Percentiles rank a stretch among this genome's conserved stretches.
phyloP scores from a whole-genome alignment of 2,329 filamentous ascomycete species.

The Colletotrichum ledebouriae region DNA sequence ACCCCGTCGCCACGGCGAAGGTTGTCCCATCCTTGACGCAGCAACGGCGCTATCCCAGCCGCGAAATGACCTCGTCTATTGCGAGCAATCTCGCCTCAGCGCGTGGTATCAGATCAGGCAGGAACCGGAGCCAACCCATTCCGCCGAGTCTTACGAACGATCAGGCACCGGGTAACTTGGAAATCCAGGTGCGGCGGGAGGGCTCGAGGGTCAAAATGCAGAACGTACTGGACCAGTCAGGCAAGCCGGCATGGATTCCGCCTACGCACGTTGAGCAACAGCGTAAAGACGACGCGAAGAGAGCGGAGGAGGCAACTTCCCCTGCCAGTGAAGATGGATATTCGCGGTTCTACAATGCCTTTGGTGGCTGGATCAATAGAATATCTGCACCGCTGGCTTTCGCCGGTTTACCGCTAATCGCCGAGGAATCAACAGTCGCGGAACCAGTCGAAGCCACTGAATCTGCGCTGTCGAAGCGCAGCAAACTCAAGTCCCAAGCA shows the following conservation, averaged over 20 bases:
- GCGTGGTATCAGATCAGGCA: conserved; percentile 77
- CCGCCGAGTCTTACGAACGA: conserved; percentile 81
- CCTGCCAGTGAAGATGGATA: conserved; percentile 79
- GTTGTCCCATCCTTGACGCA: conserved; percentile 52
- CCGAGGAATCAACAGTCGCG: conserved; percentile 56
- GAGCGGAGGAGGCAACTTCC: conserved; percentile 48
- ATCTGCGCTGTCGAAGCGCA: conserved; percentile 54
- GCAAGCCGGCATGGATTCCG: conserved; percentile 67
- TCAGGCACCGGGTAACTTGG: conserved; percentile 78
- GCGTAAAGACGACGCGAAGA: conserved; percentile 46
- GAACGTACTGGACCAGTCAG: conserved; percentile 66
- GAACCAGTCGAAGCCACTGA: conserved; percentile 54
- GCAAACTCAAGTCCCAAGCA: conserved; percentile 52
- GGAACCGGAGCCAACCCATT: conserved; percentile 74
- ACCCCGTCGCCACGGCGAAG: conserved; percentile 45
- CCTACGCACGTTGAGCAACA: conserved; percentile 51
- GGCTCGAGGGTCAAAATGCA: conserved; percentile 67
- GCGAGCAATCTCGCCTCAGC: conserved; percentile 90
- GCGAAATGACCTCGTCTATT: conserved; percentile 84
- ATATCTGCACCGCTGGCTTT: conserved; percentile 93
- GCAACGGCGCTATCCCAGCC: conserved; percentile 67
- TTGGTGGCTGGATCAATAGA: conserved; percentile 88
- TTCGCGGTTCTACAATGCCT: conserved; percentile 90
- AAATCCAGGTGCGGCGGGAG: conserved; percentile 66
- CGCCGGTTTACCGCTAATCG: conserved; percentile 85